Base-by-base conservation (phyloP, 2,329 filamentous ascomycete species). In the Botrytis fabae region DNA sequence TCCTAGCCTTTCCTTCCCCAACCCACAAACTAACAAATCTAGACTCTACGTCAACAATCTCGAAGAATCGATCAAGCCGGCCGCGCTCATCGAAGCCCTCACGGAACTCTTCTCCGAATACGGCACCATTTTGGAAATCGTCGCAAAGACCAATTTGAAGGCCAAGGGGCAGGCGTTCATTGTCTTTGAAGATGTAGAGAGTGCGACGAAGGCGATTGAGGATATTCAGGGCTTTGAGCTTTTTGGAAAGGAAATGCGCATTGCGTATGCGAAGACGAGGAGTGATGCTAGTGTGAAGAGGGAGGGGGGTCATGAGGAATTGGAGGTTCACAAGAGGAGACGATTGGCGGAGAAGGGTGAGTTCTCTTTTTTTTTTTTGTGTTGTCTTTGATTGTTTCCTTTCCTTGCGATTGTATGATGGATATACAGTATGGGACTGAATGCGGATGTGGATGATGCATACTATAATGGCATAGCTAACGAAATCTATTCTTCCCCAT, bases 151-250 rank as follows among this genome's bases (percentile, higher is more conserved):
- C 76, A 98, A 97, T 82, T 83, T 98, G 44, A 95, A 93, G 81
- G 93, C 94, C 61, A 98, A 97, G 82, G 96, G 96, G 20, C 96
- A 99, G 83, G 96, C 96, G 0, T 99, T 99, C 81, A 85, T 99
- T 68, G 94, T 98, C 63, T 98, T 94, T 81, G 94, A 97, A 78
- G 88, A 86, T 75, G 85, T 91, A n/a, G 92, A 94, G 72, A 89
- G 91, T n/a, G 95, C 95, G 5, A 85, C 88, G 70, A 88, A 90
- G 75, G 95, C 96, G 28, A 92, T 98, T 75, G 93, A 97, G 69
- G 93, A 97, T 78, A 87, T 97, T 75, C 92, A 98, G 79, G 95
- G 94, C 14, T 99, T 99, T 82, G 93, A 97, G 78, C 85, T 99
- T 7, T 97, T 97, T 79, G 94, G 93, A 68, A 97, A 98, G 84